Conservation (phyloP, 306 rosid genomes). For the Elaeagnus macrophylla region DNA sequence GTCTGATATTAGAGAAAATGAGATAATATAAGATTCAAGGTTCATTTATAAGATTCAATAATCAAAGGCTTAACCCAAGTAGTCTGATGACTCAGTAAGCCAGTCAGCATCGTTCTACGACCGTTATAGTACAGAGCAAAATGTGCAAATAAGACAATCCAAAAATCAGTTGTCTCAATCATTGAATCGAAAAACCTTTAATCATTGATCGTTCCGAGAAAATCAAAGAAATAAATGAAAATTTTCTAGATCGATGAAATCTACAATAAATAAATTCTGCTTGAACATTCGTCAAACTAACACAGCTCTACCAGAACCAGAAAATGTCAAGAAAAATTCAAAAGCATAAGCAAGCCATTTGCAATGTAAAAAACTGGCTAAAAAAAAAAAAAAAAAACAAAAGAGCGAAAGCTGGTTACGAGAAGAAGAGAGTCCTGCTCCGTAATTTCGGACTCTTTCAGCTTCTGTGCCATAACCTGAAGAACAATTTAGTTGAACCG, state of each 20-base stretch:
- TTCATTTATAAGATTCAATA: background rate
- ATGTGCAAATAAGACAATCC: no score
- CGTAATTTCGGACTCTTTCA: slow-evolving; percentile 84
- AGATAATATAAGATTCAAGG: slow-evolving; percentile 1
- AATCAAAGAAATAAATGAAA: background rate
- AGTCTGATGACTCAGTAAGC: no score
- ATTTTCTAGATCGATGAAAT: background rate
- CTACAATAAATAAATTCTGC: background rate
- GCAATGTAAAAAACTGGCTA: slow-evolving; percentile 1
- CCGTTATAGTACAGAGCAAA: no score
- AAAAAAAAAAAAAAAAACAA: background rate
- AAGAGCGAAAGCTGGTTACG: slow-evolving; percentile 39
- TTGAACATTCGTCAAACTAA: background rate
- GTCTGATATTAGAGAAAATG: slow-evolving; percentile 38
- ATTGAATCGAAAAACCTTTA: background rate
- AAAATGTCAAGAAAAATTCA: background rate
- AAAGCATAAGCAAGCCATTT: slow-evolving; percentile 3
- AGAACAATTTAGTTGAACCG: slow-evolving; percentile 2
- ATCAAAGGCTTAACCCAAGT: background rate
- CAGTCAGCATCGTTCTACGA: no score
- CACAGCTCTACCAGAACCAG: background rate
- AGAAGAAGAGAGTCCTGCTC: slow-evolving; percentile 97
- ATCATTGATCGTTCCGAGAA: background rate
- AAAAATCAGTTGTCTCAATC: no score
- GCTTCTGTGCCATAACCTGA: slow-evolving; percentile 83